Base-by-base conservation (phyloP, 2,329 filamentous ascomycete genomes). In the Colletotrichum zoysiae region DNA sequence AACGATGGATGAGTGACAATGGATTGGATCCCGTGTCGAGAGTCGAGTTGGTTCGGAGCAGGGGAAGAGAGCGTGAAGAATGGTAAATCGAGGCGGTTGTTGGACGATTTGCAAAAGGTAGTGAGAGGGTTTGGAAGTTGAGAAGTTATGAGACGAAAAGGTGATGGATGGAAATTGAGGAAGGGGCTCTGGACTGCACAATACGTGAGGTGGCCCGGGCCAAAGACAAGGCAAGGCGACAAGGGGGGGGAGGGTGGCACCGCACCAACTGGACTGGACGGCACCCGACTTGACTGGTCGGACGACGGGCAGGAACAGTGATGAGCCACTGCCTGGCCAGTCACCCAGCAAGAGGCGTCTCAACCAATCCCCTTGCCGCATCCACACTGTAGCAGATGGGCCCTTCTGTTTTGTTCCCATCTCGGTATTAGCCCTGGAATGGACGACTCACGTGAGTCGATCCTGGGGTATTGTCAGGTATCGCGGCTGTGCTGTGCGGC, bases 141-240 rank as follows among this genome's bases (percentile, higher is more conserved):
- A 76, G 75, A 71, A 77, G 74, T 77, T 77, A 77, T 76, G 76
- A 77, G 75, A 73, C 77, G 78, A 79, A 80, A 78, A 78, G 76
- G 75, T 75, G 75, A 74, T 70, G 74, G 72, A 77, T 75, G 74
- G 78, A 78, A 78, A 79, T 78, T 76, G 76, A 76, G 77, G 70
- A 77, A 78, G 78, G 78, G 79, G 76, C 73, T 76, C 75, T 74
- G 75, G 73, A 67, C 74, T 69, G 75, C 70, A 76, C 75, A 75
- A 74, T 73, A 67, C 69, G 48, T 69, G 57, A 64, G 61, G 61
- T 64, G 61, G 63, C 68, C 66, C 61, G 59, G 56, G 64, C 60
- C 55, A 58, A 63, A 63, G 46, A 30, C 74, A 74, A 74, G 66
- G 69, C 70, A 73, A 73, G 70, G 61, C 70, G 70, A 65, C 70